A percentile compares a stretch with the other conserved stretches of the same genome.
Evolutionary conservation across 345 rosid genomes (phyloP).

Genomic region (Laguncularia racemosa): DNA sequence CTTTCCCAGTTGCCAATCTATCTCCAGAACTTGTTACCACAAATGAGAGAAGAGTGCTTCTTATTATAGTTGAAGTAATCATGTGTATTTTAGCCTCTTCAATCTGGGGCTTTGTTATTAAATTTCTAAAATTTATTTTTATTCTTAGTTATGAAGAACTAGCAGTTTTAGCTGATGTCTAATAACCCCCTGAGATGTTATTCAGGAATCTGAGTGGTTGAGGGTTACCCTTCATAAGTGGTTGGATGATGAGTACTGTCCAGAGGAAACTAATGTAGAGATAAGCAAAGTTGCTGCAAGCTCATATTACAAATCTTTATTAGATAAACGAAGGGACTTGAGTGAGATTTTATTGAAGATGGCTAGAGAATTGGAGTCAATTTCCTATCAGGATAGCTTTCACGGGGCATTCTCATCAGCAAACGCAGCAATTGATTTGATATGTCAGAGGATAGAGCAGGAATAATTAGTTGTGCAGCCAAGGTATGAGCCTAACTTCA

Average conservation of each 20-base stretch:
- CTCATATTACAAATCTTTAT: slow-evolving; percentile 43
- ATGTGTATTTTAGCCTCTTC: no score
- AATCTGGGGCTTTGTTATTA: neutral
- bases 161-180: neutral
- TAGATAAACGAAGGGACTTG: slow-evolving; percentile 49
- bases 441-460: slow-evolving; percentile 46
- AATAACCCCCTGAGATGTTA: neutral
- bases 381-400: slow-evolving; percentile 81
- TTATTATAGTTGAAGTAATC: no score
- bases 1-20: no score
- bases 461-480: neutral
- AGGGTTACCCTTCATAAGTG: slow-evolving; percentile 72
- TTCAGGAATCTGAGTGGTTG: slow-evolving; percentile 88
- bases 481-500: neutral
- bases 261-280: slow-evolving; percentile 79
- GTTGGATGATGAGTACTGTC: slow-evolving; percentile 95
- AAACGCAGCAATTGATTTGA: slow-evolving; percentile 67
- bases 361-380: slow-evolving; percentile 58
- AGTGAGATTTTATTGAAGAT: slow-evolving; percentile 74
- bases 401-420: slow-evolving; percentile 93
- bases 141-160: neutral
- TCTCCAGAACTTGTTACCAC: no score
- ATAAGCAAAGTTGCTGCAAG: slow-evolving; percentile 70
- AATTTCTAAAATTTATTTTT: neutral
- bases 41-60: no score